phyloP scores from a whole-genome alignment of 345 rosid species.

The Citrus trifoliata region DNA sequence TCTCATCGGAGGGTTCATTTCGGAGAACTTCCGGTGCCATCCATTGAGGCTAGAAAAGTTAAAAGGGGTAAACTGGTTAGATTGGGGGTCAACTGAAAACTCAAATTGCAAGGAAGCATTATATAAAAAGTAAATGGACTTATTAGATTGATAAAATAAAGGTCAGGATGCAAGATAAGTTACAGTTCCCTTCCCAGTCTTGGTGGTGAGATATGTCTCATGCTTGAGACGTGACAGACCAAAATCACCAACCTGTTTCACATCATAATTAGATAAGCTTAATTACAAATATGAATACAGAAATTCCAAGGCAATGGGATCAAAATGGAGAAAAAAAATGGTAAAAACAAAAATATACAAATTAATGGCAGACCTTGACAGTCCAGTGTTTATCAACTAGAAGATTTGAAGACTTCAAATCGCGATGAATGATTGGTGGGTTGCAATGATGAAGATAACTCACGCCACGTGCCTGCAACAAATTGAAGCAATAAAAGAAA shows the following conservation, averaged over 20 bases:
- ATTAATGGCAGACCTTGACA: constrained; percentile 62
- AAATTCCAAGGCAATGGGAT: neutral
- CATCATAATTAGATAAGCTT: neutral
- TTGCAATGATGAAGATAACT: constrained; percentile 89
- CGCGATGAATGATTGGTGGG: constrained; percentile 96
- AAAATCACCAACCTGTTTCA: constrained; percentile 89
- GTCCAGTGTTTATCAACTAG: constrained; percentile 94
- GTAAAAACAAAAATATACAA: neutral
- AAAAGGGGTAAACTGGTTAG: constrained; percentile 4
- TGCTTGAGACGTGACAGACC: constrained; percentile 96
- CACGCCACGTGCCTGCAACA: constrained; percentile 87
- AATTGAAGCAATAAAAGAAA: constrained; percentile 10
- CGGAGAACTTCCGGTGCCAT: constrained; percentile 99
- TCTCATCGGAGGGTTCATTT: constrained; percentile 92
- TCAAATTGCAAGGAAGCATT: neutral
- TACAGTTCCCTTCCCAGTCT: constrained; percentile 96
- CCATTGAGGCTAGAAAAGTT: constrained; percentile 87
- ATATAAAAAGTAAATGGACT: neutral
- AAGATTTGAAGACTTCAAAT: constrained; percentile 96
- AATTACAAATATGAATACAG: neutral
- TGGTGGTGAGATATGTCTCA: constrained; percentile 69
- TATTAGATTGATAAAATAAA: neutral
- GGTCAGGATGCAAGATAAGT: neutral
- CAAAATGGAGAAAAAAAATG: neutral
- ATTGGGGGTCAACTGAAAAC: constrained; percentile 10